phyloP scores from a whole-genome alignment of 2,329 filamentous ascomycete species.

The Pyrenophora graminea region DNA sequence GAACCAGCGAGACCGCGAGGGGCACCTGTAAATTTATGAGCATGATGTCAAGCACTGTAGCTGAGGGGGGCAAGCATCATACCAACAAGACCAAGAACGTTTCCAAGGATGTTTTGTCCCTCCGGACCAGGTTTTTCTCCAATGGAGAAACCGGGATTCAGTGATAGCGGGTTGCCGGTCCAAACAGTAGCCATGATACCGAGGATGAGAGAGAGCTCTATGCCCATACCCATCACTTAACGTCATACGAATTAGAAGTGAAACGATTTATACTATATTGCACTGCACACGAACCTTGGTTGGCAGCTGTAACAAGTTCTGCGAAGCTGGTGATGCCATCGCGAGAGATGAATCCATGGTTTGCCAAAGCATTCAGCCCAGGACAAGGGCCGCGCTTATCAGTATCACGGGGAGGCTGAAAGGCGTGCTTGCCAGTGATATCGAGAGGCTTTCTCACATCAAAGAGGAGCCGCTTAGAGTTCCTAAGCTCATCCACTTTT shows the following conservation, averaged over 20 bases:
- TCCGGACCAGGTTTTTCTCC: slow-evolving; percentile 43
- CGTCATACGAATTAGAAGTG: not conserved
- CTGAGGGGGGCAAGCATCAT: slow-evolving; percentile 35
- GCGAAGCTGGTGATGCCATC: slow-evolving; percentile 48
- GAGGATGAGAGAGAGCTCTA: slow-evolving; percentile 45
- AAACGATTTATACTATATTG: not conserved
- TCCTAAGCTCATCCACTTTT: slow-evolving; percentile 14
- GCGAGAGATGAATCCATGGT: slow-evolving; percentile 39
- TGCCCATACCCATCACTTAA: slow-evolving; percentile 52
- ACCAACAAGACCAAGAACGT: slow-evolving; percentile 50
- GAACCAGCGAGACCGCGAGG: slow-evolving; percentile 51
- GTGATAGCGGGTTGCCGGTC: slow-evolving; percentile 56
- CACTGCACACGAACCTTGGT: slow-evolving; percentile 42
- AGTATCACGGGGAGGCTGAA: slow-evolving; percentile 40
- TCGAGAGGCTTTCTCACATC: slow-evolving; percentile 36
- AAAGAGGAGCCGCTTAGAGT: slow-evolving; percentile 18
- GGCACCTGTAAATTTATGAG: slow-evolving; percentile 38
- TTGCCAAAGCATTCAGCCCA: slow-evolving; percentile 49
- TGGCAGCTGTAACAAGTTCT: slow-evolving; percentile 49
- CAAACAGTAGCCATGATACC: slow-evolving; percentile 55
- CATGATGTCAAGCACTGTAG: slow-evolving; percentile 1
- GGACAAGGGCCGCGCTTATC: slow-evolving; percentile 52
- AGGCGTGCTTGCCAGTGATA: slow-evolving; percentile 26
- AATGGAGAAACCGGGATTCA: slow-evolving; percentile 58
- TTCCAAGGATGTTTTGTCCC: slow-evolving; percentile 47